phyloP scores from a whole-genome alignment of 192 early-diverging fungal species.

The Coemansia reversa region DNA sequence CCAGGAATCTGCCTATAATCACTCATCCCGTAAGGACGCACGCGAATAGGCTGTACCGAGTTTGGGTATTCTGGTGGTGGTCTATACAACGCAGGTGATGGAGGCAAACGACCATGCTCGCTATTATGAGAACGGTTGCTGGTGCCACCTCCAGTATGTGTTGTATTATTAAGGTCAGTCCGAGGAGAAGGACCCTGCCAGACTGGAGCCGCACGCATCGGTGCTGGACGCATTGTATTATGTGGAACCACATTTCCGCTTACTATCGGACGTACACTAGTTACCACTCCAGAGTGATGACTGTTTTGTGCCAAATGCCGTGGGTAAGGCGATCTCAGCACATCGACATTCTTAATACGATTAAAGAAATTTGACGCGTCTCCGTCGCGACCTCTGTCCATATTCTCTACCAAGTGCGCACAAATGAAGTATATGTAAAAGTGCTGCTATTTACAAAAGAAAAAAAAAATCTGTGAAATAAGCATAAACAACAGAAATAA shows the following conservation, averaged over 20 bases:
- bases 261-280: conserved; percentile 16
- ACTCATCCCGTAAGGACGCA: conserved; percentile 8
- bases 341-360: conserved; percentile 39
- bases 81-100: conserved; percentile 11
- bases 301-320: conserved; percentile 23
- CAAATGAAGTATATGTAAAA: not conserved
- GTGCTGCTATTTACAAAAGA: conserved; percentile 13
- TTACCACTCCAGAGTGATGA: conserved; percentile 8
- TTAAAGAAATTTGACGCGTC: conserved; percentile 34
- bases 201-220: conserved; percentile 10
- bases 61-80: conserved; percentile 29
- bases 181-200: conserved; percentile 23
- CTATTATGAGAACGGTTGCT: not conserved
- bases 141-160: conserved; percentile 1
- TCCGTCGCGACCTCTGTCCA: conserved; percentile 27
- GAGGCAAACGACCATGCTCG: not conserved
- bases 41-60: conserved; percentile 39
- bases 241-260: not conserved
- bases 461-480: not conserved
- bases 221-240: conserved; percentile 15
- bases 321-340: conserved; percentile 41
- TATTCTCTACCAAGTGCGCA: not conserved
- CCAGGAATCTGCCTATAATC: conserved; percentile 27
- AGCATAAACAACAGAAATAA: too few species aligned
- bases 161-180: not conserved